Evolutionary conservation across 495 filamentous ascomycete genomes (phyloP).

Genomic region (Parathielavia appendiculata): DNA sequence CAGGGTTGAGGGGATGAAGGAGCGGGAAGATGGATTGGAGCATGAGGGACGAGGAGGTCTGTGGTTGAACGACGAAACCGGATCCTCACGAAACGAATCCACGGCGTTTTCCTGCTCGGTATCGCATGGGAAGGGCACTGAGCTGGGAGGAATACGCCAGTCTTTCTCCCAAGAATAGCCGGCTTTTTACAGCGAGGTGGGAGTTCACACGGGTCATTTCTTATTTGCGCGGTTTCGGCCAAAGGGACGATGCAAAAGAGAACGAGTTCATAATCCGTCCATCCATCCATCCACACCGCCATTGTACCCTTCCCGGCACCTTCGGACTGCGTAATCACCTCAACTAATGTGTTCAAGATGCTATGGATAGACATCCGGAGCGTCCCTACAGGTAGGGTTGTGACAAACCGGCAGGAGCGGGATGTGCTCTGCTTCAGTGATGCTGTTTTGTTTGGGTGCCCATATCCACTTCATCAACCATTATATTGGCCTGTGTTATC

Average conservation of each 20-base stretch:
- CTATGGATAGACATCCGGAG: not conserved
- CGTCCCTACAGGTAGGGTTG: too few relatives aligned
- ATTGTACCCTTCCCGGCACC: too few relatives aligned
- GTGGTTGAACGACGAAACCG: slow-evolving; percentile 1
- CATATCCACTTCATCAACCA: not conserved
- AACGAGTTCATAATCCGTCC: slow-evolving; percentile 10
- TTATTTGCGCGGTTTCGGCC: slow-evolving; percentile 13
- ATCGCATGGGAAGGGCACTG: not conserved
- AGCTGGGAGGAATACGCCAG: not conserved
- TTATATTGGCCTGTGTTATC: slow-evolving; percentile 29
- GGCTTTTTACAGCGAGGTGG: slow-evolving; percentile 4
- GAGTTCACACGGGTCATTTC: slow-evolving; percentile 7
- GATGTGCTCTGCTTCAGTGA: too few relatives aligned
- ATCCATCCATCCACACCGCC: not conserved
- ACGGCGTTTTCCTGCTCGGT: slow-evolving; percentile 4
- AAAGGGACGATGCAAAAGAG: slow-evolving; percentile 14
- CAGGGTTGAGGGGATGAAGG: slow-evolving; percentile 3
- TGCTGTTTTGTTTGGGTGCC: too few relatives aligned
- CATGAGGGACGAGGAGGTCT: not conserved
- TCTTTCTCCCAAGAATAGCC: slow-evolving; percentile 5
- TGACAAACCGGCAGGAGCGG: too few relatives aligned
- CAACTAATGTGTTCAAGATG: not conserved
- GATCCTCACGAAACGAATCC: slow-evolving; percentile 7
- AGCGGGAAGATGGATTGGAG: slow-evolving; percentile 1
- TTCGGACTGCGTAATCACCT: not conserved